These are phyloP conservation scores for Cercospora berteroae DNA, from an alignment of 2,329 filamentous ascomycete species.

Conservation along the genomic window DNA sequence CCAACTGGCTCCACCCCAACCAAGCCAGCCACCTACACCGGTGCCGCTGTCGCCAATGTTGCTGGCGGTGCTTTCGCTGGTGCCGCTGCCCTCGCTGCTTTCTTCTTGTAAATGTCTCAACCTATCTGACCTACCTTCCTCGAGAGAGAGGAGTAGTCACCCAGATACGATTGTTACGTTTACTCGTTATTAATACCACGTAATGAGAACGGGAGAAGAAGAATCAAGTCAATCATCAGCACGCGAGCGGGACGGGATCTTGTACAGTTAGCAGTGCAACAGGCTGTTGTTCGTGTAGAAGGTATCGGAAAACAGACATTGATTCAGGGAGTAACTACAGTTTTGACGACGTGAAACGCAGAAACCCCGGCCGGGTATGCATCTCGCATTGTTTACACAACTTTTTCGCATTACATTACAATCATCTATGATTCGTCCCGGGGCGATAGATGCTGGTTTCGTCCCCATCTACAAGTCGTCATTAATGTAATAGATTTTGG, in stretches of 20 bases:
- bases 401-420: not conserved
- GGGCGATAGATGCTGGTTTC: not conserved
- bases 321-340: not conserved
- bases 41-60: slow-evolving; percentile 22
- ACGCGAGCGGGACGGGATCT: not conserved
- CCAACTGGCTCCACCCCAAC: slow-evolving; percentile 9
- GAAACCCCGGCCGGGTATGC: slow-evolving; percentile 11
- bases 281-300: slow-evolving; percentile 9
- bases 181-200: not conserved
- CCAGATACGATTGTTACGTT: not conserved
- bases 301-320: not conserved
- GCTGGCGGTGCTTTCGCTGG: slow-evolving; percentile 22
- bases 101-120: slow-evolving; percentile 26
- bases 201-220: not conserved
- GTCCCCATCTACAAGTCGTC: not conserved
- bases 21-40: slow-evolving; percentile 24
- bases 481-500: not conserved
- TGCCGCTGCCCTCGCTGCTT: slow-evolving; percentile 23
- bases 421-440: not conserved
- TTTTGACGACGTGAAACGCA: slow-evolving; percentile 9
- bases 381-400: slow-evolving; percentile 1
- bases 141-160: not conserved
- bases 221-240: not conserved
- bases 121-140: not conserved
- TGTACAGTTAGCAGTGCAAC: slow-evolving; percentile 13